phyloP scores from a whole-genome alignment of 768 basidiomycete genomes.

The Termitomyces bulborhizus region DNA sequence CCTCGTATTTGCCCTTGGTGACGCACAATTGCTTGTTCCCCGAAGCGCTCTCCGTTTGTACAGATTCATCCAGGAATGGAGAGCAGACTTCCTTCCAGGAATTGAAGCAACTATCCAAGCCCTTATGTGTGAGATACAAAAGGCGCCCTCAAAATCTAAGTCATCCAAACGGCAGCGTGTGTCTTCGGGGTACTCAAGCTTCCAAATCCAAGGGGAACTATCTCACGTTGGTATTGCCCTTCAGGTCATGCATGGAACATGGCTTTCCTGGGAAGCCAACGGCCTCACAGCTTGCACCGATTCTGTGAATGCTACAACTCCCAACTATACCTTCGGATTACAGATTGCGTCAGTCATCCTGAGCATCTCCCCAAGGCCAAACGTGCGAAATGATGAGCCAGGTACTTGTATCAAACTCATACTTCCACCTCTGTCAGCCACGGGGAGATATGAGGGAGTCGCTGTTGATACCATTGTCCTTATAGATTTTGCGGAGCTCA shows the following conservation, averaged over 20 bases:
- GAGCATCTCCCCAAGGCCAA: conserved; percentile 47
- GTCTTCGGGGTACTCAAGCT: conserved; percentile 20
- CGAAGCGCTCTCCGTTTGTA: conserved; percentile 78
- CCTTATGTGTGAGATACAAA: conserved; percentile 57
- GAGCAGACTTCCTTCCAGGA: conserved; percentile 69
- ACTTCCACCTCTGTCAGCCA: conserved; percentile 60
- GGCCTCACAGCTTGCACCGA: conserved; percentile 43
- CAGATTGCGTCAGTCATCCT: conserved; percentile 58
- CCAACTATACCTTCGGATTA: conserved; percentile 50
- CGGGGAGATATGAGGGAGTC: conserved; percentile 47
- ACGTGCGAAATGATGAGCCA: conserved; percentile 26
- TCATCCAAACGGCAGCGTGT: conserved; percentile 24
- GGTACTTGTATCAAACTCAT: conserved; percentile 52
- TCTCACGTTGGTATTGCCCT: conserved; percentile 51
- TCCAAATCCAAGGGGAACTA: conserved; percentile 51
- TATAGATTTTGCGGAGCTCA: conserved; percentile 65
- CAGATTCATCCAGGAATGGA: conserved; percentile 79
- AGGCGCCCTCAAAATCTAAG: conserved; percentile 28
- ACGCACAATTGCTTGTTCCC: conserved; percentile 56
- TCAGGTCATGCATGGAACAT: conserved; percentile 85
- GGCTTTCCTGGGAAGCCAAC: conserved; percentile 70
- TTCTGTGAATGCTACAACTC: conserved; percentile 25
- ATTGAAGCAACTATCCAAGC: conserved; percentile 63
- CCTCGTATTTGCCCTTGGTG: conserved; percentile 36
- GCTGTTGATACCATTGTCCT: conserved; percentile 49